phyloP scores from a whole-genome alignment of 495 filamentous ascomycete species.

The Niebla homalea region DNA sequence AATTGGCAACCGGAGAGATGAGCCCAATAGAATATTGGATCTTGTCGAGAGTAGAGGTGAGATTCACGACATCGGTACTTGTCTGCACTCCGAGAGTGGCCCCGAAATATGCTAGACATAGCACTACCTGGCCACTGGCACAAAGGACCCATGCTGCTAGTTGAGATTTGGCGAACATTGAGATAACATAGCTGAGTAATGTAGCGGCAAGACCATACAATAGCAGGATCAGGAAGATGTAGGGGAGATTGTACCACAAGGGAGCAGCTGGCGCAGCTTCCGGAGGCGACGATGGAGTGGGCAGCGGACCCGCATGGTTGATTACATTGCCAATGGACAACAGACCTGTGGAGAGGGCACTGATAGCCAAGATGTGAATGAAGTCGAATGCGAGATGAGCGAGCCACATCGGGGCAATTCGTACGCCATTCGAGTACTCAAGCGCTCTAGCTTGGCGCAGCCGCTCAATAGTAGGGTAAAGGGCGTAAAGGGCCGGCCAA shows the following conservation, averaged over 20 bases:
- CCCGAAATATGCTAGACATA: constrained; percentile 66
- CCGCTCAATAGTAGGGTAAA: constrained; percentile 73
- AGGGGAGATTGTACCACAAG: constrained; percentile 50
- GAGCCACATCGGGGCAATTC: constrained; percentile 57
- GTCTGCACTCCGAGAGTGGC: constrained; percentile 51
- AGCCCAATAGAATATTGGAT: constrained; percentile 53
- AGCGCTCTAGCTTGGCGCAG: constrained; percentile 60
- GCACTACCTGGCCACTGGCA: constrained; percentile 50
- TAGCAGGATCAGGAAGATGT: constrained; percentile 57
- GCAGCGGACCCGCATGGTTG: too few relatives aligned
- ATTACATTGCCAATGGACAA: constrained; percentile 37
- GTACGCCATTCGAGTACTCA: constrained; percentile 72
- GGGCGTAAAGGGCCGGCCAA: constrained; percentile 67
- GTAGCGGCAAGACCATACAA: constrained; percentile 59
- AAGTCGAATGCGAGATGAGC: constrained; percentile 70
- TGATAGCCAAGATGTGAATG: constrained; percentile 42
- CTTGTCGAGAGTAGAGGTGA: constrained; percentile 43
- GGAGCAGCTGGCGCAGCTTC: not conserved
- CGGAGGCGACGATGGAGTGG: too few relatives aligned
- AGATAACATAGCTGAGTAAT: constrained; percentile 55
- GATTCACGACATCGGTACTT: constrained; percentile 41
- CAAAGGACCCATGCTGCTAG: constrained; percentile 58
- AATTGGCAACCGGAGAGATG: constrained; percentile 52
- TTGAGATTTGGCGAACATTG: constrained; percentile 51
- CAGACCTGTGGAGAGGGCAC: constrained; percentile 46